These are phyloP conservation scores for Saturnispora quitensis DNA, from an alignment of 805 yeast genomes.

Conservation along the genomic window DNA sequence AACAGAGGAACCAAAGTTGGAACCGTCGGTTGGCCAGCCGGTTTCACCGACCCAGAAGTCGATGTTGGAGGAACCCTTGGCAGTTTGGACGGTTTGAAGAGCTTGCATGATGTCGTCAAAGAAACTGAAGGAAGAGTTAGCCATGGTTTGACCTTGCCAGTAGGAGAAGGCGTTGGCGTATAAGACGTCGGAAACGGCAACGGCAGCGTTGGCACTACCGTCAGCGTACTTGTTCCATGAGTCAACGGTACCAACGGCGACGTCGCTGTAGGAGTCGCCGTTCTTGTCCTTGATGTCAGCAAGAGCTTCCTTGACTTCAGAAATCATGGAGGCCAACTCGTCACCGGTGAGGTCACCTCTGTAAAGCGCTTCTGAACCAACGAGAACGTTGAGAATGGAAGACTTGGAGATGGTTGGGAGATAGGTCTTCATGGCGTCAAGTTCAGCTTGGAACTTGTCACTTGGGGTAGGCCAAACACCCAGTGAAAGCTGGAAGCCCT, in stretches of 20 bases:
- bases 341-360: slow-evolving; percentile 76
- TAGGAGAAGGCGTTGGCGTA: slow-evolving; percentile 95
- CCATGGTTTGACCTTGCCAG: slow-evolving; percentile 94
- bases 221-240: slow-evolving; percentile 92
- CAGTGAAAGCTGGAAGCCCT: slow-evolving; percentile 65
- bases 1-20: slow-evolving; percentile 51
- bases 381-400: slow-evolving; percentile 69
- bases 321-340: slow-evolving; percentile 60
- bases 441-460: slow-evolving; percentile 65
- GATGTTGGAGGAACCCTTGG: slow-evolving; percentile 80
- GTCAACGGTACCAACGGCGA: slow-evolving; percentile 88
- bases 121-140: slow-evolving; percentile 83
- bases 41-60: slow-evolving; percentile 96
- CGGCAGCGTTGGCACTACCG: slow-evolving; percentile 59
- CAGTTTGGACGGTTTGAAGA: slow-evolving; percentile 73
- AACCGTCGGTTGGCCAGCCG: slow-evolving; percentile 92
- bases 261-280: slow-evolving; percentile 64
- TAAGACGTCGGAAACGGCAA: slow-evolving; percentile 74
- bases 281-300: slow-evolving; percentile 61
- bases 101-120: slow-evolving; percentile 98
- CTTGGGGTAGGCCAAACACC: slow-evolving; percentile 96
- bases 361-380: slow-evolving; percentile 94
- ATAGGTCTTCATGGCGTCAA: slow-evolving; percentile 56
- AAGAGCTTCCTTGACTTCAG: slow-evolving; percentile 51
- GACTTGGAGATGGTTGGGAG: slow-evolving; percentile 64